phyloP scores from a whole-genome alignment of 2,329 filamentous ascomycete genomes.

The Pseudocercospora musae region DNA sequence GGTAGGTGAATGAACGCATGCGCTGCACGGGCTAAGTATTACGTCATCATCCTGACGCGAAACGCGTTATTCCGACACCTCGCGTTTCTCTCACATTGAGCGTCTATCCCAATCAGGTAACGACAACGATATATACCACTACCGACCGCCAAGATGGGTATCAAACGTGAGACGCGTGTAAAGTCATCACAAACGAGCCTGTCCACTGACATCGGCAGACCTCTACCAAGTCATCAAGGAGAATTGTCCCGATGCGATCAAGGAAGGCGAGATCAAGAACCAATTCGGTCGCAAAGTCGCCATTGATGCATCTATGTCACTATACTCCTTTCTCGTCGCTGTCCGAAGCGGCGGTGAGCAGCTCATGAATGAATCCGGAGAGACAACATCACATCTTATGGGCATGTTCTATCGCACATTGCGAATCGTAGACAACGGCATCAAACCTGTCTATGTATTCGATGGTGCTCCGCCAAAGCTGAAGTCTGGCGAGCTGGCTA shows the following conservation, averaged over 20 bases:
- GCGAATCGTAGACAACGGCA: constrained; percentile 96
- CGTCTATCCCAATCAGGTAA: background rate
- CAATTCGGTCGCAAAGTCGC: constrained; percentile 94
- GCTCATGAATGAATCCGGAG: constrained; percentile 88
- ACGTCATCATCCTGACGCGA: background rate
- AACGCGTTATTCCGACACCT: background rate
- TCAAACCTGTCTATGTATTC: constrained; percentile 97
- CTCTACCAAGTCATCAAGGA: constrained; percentile 49
- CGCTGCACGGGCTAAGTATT: background rate
- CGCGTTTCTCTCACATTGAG: background rate
- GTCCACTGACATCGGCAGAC: constrained; percentile 27
- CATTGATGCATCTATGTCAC: constrained; percentile 73
- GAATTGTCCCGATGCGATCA: constrained; percentile 91
- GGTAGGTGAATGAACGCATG: background rate
- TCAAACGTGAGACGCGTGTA: constrained; percentile 33
- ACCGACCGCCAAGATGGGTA: constrained; percentile 33
- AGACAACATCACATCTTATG: constrained; percentile 98
- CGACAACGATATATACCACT: background rate
- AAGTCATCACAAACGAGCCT: background rate
- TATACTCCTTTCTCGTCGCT: constrained; percentile 97
- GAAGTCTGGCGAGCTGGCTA: constrained; percentile 94
- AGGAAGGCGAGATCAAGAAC: constrained; percentile 96
- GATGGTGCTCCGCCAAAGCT: constrained; percentile 95
- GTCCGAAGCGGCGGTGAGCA: constrained; percentile 96
- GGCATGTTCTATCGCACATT: constrained; percentile 99